Base-by-base conservation (phyloP, 345 rosid genomes). In the Litchi chinensis region DNA sequence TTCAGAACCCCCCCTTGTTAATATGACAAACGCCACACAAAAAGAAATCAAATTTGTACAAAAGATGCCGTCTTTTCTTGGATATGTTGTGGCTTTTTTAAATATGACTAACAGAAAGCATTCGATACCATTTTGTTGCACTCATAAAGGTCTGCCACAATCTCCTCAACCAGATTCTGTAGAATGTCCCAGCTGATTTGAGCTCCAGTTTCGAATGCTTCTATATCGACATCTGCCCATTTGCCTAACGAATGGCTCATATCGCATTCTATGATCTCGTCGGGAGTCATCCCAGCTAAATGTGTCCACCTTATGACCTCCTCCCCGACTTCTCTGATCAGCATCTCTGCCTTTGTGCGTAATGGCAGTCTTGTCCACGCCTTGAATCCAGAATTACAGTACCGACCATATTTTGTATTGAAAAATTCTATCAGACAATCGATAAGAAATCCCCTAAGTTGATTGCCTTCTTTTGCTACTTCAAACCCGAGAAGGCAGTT, bases 391-490 rank as follows among this genome's bases (percentile, higher is more conserved):
- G 76, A 79, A 68, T 83, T 71, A 76, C 76, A 79, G 76, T 68
- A 88, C 66, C 79, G 73, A 15, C 60, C 62, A 60, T 86, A 89
- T 59, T 87, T 85, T 69, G 81, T 77, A 63, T 94, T 97, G 64
- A 96, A 77, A 81, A 86, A 89, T 79, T 96, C 99, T 40, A 92
- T 80, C 78, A 90, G 83, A 43, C 92, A 90, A 68, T 94, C 97
- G 0, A 94, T 89, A 0, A 91, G 79, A 78, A 94, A 91, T 80
- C 81, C 84, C 82, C 84, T 84, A 3, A 91, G 83, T 76, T 80
- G 73, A 77, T 79, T 77, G 41, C 82, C 75, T 63, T 77, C 85
- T 70, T 90, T 87, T 69, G 74, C 71, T 37, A 75, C 85, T 75
- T 81, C 85, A 5, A 80, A 81, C 78, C 91, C 86, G 77, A 81